Base-by-base conservation (phyloP, 2,329 filamentous ascomycete genomes). In the Orbilia brochopaga region DNA sequence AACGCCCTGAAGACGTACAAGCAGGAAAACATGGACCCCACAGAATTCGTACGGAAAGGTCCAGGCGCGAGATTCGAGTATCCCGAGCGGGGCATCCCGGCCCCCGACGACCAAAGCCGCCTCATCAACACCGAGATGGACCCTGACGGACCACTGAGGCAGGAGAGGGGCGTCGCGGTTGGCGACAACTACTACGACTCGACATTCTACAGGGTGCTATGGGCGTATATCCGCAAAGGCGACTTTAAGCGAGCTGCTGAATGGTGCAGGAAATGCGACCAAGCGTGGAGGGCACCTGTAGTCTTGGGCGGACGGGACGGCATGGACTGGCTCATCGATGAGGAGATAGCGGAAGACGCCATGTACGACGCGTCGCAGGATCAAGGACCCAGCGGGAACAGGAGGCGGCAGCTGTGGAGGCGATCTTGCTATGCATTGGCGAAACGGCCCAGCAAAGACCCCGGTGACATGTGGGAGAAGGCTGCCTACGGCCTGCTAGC, bases 191-290 rank as follows among this genome's bases (percentile, higher is more conserved):
- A 88, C 77, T 94, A 93, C 74, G 94, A 99, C 81, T 86, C 89
- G 59, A 90, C 92, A 1, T 90, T 96, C 52, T 97, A 94, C 92
- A 84, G 92, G 72, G 89, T 90, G n/a, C 94, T 91, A 80, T 97
- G 92, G 82, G 91, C 96, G 79, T 90, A 96, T 83, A 83, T 99
- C 58, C 87, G 93, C 54, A 87, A 92, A 51, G 94, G 94, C n/a
- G 88, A 87, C 73, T 86, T 90, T 80, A 80, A 85, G 7, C 85
- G 89, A 40, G 90, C 97, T 74, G 86, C 87, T 61, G 89, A 92
- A 54, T 97, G 92, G 91, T 96, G 92, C 77, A 83, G 88, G 52
- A 90, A 93, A 76, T 86, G 90, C 69, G 90, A 91, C 8, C 92
- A 97, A 80, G 86, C 88, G 73, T 99, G 93, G 93, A 87, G 93